Evolutionary conservation across 1,284 basidiomycete genomes (phyloP).

Genomic region (Trametes pubescens): DNA sequence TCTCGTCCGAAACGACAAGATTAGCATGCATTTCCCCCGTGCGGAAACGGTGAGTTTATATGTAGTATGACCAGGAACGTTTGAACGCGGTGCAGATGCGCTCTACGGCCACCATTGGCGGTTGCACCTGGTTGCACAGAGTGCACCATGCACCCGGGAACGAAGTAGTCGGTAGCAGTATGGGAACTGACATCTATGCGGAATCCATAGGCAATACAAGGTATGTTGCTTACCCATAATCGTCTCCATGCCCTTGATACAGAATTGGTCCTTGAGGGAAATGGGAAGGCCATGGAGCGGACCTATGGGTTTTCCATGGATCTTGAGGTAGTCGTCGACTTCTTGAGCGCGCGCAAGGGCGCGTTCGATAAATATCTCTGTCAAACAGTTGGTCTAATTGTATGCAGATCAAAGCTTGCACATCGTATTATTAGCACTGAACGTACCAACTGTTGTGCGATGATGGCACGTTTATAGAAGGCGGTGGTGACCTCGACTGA

Average conservation of each 20-base stretch:
- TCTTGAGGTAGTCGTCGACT: slow-evolving; percentile 56
- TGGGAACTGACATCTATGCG: too few relatives aligned
- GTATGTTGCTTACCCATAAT: slow-evolving; percentile 56
- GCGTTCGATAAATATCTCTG: slow-evolving; percentile 61
- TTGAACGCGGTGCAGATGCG: too few relatives aligned
- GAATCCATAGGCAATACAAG: too few relatives aligned
- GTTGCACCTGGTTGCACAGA: too few relatives aligned
- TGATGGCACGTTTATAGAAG: slow-evolving; percentile 80
- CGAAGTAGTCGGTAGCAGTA: too few relatives aligned
- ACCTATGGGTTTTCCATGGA: slow-evolving; percentile 57
- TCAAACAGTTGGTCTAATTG: slow-evolving; percentile 59
- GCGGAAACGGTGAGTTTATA: too few relatives aligned
- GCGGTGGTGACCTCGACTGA: slow-evolving; percentile 76
- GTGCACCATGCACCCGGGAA: too few relatives aligned
- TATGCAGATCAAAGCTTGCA: slow-evolving; percentile 38
- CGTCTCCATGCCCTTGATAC: slow-evolving; percentile 60
- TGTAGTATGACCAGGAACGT: too few relatives aligned
- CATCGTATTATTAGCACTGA: background rate
- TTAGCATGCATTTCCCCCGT: too few relatives aligned
- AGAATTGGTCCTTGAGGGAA: slow-evolving; percentile 68
- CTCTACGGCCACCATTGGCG: too few relatives aligned
- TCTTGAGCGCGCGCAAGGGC: slow-evolving; percentile 60
- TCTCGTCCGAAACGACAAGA: too few relatives aligned
- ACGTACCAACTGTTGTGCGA: slow-evolving; percentile 82
- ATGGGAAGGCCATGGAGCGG: slow-evolving; percentile 71